A percentile compares a stretch with the other conserved stretches of the same genome.
Evolutionary conservation across 2,329 filamentous ascomycete species (phyloP).

Genomic region (Byssoonygena ceratinophila): DNA sequence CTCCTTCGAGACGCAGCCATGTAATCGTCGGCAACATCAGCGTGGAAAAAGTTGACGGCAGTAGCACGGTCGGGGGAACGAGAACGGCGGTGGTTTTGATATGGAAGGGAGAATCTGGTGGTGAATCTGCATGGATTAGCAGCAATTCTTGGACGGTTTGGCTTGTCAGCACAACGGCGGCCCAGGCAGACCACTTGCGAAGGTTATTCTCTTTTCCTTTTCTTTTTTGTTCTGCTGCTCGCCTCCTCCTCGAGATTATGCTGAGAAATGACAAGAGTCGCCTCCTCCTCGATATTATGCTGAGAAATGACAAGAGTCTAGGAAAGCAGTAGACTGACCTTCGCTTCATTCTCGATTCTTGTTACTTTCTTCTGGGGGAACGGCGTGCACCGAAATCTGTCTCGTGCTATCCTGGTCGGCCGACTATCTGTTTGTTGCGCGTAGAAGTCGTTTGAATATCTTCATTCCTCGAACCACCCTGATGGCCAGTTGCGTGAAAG

Average conservation of each 20-base stretch:
- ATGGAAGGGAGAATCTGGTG: conserved; percentile 1
- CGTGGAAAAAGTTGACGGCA: neutral
- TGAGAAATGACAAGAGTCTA: neutral
- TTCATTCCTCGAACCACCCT: neutral
- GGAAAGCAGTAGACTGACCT: conserved; percentile 3
- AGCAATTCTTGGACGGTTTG: conserved; percentile 11
- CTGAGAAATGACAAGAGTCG: neutral
- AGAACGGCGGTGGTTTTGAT: neutral
- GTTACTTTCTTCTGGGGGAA: neutral
- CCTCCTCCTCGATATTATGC: neutral
- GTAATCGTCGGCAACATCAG: conserved; percentile 38
- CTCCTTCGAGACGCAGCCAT: conserved; percentile 43
- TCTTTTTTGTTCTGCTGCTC: neutral
- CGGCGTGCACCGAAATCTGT: neutral
- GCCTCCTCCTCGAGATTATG: neutral
- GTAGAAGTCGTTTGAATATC: neutral
- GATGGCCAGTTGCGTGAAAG: too few species aligned
- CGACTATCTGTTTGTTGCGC: neutral
- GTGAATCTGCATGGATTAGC: conserved; percentile 12
- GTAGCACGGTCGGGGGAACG: neutral
- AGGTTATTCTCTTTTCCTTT: conserved; percentile 4
- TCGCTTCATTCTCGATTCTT: neutral
- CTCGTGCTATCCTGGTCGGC: neutral
- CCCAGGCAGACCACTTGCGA: conserved; percentile 14
- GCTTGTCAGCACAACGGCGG: conserved; percentile 15